Base-by-base conservation (phyloP, 2,329 filamentous ascomycete species). In the Cercospora sp. region DNA sequence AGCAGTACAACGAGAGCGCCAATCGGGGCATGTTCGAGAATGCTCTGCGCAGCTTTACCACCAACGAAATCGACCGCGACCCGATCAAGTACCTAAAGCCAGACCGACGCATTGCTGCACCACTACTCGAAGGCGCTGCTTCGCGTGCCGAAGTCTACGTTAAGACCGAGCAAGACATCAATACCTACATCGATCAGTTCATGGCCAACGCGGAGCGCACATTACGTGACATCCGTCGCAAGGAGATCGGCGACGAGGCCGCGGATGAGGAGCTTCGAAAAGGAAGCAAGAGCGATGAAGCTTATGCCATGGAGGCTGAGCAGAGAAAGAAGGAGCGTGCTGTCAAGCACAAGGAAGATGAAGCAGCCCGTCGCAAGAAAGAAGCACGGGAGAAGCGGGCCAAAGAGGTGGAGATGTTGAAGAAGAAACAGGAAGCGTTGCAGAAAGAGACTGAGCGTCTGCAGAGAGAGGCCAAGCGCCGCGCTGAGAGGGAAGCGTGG, bases 91-190 rank as follows among this genome's bases (percentile, higher is more conserved):
- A 94, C 9, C 85, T 94, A 3, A 89, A 89, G 16, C 86, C 92
- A 61, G 90, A 93, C 74, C 89, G 90, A 18, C 84, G 87, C 67
- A 91, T 93, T 77, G 90, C 91, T 3, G 88, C 89, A 1, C 88
- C 90, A 0, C 85, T 96, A 4, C 89, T 94, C 48, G 91, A 94
- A 77, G 91, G 92, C 66, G 90, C 90, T 0, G 86, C 92, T 18
- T 91, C 94, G 74, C 88, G 92, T 69, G 90, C 88, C 20, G 90
- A 90, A 28, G 88, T 93, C 30, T 95, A 94, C 74, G 87, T 90
- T 68, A 87, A 87, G 73, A 90, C 90, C 0, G 88, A 91, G 73
- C 84, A 85, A 7, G 86, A 89, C 60, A 88, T 94, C 60, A 86
- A 89, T 68, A 82, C 85, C 30, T 83, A 93, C 68, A 90, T 94